These are phyloP conservation scores for Pseudoscleropodium purum DNA, from an alignment of 225 moss, liverwort and hornwort genomes.

Conservation along the genomic window DNA sequence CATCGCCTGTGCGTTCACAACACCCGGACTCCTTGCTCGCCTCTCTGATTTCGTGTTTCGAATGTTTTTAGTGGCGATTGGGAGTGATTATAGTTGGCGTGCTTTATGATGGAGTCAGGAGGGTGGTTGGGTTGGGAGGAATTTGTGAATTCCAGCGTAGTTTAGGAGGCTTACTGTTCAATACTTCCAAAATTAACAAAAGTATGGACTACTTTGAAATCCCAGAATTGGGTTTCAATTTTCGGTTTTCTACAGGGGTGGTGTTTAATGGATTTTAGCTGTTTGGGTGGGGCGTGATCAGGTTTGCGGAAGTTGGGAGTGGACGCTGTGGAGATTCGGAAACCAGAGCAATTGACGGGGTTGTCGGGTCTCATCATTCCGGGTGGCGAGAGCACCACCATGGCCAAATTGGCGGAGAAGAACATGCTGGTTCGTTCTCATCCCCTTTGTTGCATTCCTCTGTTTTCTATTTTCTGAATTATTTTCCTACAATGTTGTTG, in stretches of 20 bases:
- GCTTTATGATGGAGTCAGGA: not conserved
- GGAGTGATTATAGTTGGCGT: not conserved
- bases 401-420: conserved; percentile 90
- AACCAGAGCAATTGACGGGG: conserved; percentile 79
- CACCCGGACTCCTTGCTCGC: not conserved
- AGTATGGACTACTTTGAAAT: not conserved
- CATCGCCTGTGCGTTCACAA: conserved; percentile 50
- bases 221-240: not conserved
- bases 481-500: not conserved
- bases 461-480: not conserved
- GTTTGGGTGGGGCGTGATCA: not conserved
- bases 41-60: not conserved
- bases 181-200: too few species aligned
- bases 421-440: conserved; percentile 52
- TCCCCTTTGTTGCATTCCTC: not conserved
- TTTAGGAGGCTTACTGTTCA: not conserved
- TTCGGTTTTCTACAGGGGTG: not conserved
- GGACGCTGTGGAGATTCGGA: conserved; percentile 78
- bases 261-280: not conserved
- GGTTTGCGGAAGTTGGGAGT: conserved; percentile 86
- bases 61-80: not conserved
- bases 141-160: not conserved
- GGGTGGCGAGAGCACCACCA: conserved; percentile 97
- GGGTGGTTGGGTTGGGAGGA: not conserved
- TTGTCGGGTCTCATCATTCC: conserved; percentile 88